Percentiles rank a stretch among this genome's conserved stretches.
Evolutionary conservation across 345 rosid genomes (phyloP).

Genomic region (Gossypium ekmanianum): DNA sequence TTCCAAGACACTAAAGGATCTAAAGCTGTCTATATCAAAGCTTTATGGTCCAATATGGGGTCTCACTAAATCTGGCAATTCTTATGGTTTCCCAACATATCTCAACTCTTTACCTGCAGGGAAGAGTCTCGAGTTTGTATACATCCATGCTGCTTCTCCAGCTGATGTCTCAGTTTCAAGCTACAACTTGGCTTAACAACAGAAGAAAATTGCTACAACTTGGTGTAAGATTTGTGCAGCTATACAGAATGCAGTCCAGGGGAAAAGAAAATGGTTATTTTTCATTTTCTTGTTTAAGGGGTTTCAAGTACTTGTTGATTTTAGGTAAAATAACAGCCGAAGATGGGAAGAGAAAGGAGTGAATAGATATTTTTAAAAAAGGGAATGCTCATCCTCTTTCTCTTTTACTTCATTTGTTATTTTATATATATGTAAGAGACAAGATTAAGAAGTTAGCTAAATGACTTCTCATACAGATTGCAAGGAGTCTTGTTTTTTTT

Average conservation of each 20-base stretch:
- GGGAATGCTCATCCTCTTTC: conserved; percentile 98
- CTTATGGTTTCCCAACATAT: conserved; percentile 72
- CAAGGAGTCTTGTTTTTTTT: conserved; percentile 29
- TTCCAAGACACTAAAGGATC: conserved; percentile 49
- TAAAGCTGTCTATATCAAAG: conserved; percentile 65
- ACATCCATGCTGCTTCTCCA: conserved; percentile 75
- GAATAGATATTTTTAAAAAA: conserved; percentile 47
- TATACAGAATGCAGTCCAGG: conserved; percentile 34
- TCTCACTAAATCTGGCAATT: conserved; percentile 47
- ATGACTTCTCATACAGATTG: conserved; percentile 31
- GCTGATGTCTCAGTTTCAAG: conserved; percentile 67
- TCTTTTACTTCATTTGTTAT: conserved; percentile 43
- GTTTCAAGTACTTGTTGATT: conserved; percentile 31
- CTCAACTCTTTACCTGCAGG: conserved; percentile 60
- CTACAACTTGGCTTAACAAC: conserved; percentile 61
- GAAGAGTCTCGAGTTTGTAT: conserved; percentile 80
- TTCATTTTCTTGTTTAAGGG: conserved; percentile 11
- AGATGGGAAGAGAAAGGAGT: conserved; percentile 59
- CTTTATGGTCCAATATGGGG: conserved; percentile 99
- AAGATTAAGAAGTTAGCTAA: conserved; percentile 30
- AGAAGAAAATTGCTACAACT: conserved; percentile 12
- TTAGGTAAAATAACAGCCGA: conserved; percentile 33
- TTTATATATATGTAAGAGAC: conserved; percentile 10
- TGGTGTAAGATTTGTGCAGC: conserved; percentile 53
- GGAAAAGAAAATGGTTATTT: conserved; percentile 16